phyloP scores from a whole-genome alignment of 192 early-diverging fungal species.

The Chytriomyces sp. region DNA sequence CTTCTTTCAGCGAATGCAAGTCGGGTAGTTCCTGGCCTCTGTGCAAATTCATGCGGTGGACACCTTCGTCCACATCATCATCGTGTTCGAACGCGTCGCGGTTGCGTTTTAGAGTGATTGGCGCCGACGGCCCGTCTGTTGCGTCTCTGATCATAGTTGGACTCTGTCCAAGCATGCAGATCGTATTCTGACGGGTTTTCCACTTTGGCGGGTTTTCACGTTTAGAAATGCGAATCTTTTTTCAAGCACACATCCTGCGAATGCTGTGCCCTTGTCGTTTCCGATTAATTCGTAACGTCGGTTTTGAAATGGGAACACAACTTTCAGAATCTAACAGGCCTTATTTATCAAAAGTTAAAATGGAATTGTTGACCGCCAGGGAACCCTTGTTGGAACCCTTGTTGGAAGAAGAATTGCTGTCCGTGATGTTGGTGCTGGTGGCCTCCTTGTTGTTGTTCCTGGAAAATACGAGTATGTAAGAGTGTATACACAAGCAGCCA shows the following conservation, averaged over 20 bases:
- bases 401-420: conserved; percentile 45
- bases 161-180: background rate
- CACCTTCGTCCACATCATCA: background rate
- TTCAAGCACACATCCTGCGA: background rate
- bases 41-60: background rate
- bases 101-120: conserved; percentile 7
- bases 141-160: background rate
- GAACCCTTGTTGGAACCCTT: conserved; percentile 57
- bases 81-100: background rate
- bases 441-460: conserved; percentile 25
- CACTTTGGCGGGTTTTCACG: background rate
- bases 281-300: too few species aligned
- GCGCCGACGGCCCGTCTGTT: background rate
- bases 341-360: conserved; percentile 41
- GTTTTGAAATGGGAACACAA: too few species aligned
- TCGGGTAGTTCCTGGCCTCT: conserved; percentile 17
- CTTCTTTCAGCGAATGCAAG: conserved; percentile 16
- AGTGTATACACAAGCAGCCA: background rate
- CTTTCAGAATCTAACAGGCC: background rate
- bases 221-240: background rate
- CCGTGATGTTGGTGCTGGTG: conserved; percentile 22
- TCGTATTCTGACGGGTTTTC: background rate
- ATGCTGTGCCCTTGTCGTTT: too few species aligned
- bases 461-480: background rate
- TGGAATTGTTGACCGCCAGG: conserved; percentile 50